These are phyloP conservation scores for Boeremia lycopersici DNA, from an alignment of 2,329 filamentous ascomycete genomes.

Conservation along the genomic window DNA sequence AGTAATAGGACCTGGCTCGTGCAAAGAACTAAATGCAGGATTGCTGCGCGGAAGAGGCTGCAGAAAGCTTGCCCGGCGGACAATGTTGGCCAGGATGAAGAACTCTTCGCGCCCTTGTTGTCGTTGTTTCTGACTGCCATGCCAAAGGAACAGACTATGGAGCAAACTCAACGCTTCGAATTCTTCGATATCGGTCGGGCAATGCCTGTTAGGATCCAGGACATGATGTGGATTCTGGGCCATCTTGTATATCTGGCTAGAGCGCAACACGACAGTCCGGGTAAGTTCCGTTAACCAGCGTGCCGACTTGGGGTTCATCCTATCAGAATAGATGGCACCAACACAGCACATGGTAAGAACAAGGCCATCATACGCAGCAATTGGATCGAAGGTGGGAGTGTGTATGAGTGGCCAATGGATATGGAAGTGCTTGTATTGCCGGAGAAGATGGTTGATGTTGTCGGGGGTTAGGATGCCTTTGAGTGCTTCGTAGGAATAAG, in stretches of 20 bases:
- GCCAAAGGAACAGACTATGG: slow-evolving; percentile 69
- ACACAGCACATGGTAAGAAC: slow-evolving; percentile 73
- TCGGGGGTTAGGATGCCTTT: slow-evolving; percentile 66
- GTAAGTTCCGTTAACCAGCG: slow-evolving; percentile 71
- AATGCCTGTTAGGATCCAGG: slow-evolving; percentile 46
- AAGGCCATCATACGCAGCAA: slow-evolving; percentile 69
- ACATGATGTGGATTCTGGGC: slow-evolving; percentile 44
- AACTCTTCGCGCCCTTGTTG: slow-evolving; percentile 67
- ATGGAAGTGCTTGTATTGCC: slow-evolving; percentile 74
- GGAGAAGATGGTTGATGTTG: slow-evolving; percentile 73
- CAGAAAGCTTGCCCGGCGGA: slow-evolving; percentile 63
- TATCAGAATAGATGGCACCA: slow-evolving; percentile 75
- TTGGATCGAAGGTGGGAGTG: slow-evolving; percentile 71
- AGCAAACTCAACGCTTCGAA: slow-evolving; percentile 70
- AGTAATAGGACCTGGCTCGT: slow-evolving; percentile 57
- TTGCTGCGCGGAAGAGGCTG: slow-evolving; percentile 57
- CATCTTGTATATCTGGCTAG: slow-evolving; percentile 58
- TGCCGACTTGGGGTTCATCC: slow-evolving; percentile 64
- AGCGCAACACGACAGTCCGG: slow-evolving; percentile 63
- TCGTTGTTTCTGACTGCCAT: slow-evolving; percentile 70
- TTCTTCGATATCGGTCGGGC: slow-evolving; percentile 62
- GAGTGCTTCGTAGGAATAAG: slow-evolving; percentile 60
- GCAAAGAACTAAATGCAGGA: slow-evolving; percentile 63
- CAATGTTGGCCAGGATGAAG: slow-evolving; percentile 61
- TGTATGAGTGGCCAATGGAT: slow-evolving; percentile 76